Conservation (phyloP, 257 asterid species). For the Vinca minor region DNA sequence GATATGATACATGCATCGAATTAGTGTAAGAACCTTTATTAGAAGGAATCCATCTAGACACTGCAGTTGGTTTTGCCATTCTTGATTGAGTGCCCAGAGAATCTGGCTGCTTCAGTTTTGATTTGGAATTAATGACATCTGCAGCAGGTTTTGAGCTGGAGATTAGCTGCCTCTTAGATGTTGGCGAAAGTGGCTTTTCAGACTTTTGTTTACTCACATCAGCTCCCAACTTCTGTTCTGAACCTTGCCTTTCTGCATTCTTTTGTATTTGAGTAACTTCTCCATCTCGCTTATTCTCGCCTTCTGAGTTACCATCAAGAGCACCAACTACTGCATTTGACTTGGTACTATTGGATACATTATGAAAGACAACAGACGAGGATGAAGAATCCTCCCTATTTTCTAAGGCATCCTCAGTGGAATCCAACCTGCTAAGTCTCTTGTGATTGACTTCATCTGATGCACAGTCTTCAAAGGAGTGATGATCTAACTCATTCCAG, state of each 20-base stretch:
- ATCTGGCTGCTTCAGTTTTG: constrained; percentile 63
- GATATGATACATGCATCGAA: constrained; percentile 93
- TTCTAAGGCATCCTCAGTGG: constrained; percentile 18
- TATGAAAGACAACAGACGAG: constrained; percentile 24
- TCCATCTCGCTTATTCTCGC: constrained; percentile 33
- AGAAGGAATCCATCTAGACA: constrained; percentile 88
- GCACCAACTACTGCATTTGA: constrained; percentile 20
- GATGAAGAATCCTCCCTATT: constrained; percentile 25
- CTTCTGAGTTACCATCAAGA: constrained; percentile 30
- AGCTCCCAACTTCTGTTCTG: constrained; percentile 35
- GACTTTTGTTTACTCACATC: constrained; percentile 46
- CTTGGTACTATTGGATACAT: constrained; percentile 28
- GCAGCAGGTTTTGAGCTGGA: constrained; percentile 41
- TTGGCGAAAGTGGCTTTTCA: constrained; percentile 44
- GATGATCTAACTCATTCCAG: constrained; percentile 50
- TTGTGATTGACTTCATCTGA: constrained; percentile 51
- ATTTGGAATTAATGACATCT: constrained; percentile 42
- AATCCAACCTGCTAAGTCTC: constrained; percentile 25
- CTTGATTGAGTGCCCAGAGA: constrained; percentile 37
- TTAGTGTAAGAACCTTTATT: constrained; percentile 89
- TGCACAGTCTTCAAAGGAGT: constrained; percentile 82
- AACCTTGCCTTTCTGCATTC: constrained; percentile 47
- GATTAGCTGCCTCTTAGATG: constrained; percentile 39
- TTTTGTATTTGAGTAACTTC: constrained; percentile 31
- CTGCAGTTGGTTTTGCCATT: constrained; percentile 70